phyloP scores from a whole-genome alignment of 1,284 basidiomycete genomes.

The Cystobasidium pallidum region DNA sequence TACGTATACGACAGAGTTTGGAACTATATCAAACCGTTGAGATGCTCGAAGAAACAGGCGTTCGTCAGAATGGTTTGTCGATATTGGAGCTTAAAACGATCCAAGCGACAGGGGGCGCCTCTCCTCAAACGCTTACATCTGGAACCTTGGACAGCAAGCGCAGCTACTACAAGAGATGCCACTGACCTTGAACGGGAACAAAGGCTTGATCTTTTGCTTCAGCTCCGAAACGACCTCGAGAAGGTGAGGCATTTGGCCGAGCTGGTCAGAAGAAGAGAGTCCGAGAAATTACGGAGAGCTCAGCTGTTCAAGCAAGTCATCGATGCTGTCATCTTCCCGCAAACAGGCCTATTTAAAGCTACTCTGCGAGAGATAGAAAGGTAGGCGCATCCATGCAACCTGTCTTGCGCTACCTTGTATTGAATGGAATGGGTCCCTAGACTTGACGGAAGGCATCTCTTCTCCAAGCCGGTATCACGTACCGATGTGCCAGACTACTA shows the following conservation, averaged over 20 bases:
- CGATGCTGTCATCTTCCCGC: slow-evolving; percentile 68
- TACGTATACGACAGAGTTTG: slow-evolving; percentile 69
- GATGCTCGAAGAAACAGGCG: slow-evolving; percentile 73
- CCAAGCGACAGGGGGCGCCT: slow-evolving; percentile 88
- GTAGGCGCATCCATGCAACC: slow-evolving; percentile 59
- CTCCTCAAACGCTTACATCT: slow-evolving; percentile 90
- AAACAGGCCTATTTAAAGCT: slow-evolving; percentile 66
- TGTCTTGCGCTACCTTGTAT: slow-evolving; percentile 43
- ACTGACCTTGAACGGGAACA: slow-evolving; percentile 80
- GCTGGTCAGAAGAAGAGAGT: slow-evolving; percentile 78
- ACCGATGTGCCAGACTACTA: slow-evolving; percentile 88
- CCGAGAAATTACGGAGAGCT: slow-evolving; percentile 74
- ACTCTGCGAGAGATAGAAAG: slow-evolving; percentile 71
- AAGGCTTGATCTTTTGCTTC: slow-evolving; percentile 76
- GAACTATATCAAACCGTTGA: slow-evolving; percentile 74
- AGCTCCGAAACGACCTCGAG: slow-evolving; percentile 74
- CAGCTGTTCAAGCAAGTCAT: slow-evolving; percentile 73
- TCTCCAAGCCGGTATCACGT: slow-evolving; percentile 78
- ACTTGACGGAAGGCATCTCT: slow-evolving; percentile 72
- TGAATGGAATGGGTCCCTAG: slow-evolving; percentile 58
- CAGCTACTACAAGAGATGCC: slow-evolving; percentile 64
- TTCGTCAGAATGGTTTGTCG: slow-evolving; percentile 79
- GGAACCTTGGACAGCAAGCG: slow-evolving; percentile 90
- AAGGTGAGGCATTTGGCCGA: slow-evolving; percentile 72
- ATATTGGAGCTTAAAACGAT: slow-evolving; percentile 97